Percentiles rank a stretch among this genome's conserved stretches.
Conservation (phyloP, 345 rosid genomes). For the Eucalyptus fibrosa region DNA sequence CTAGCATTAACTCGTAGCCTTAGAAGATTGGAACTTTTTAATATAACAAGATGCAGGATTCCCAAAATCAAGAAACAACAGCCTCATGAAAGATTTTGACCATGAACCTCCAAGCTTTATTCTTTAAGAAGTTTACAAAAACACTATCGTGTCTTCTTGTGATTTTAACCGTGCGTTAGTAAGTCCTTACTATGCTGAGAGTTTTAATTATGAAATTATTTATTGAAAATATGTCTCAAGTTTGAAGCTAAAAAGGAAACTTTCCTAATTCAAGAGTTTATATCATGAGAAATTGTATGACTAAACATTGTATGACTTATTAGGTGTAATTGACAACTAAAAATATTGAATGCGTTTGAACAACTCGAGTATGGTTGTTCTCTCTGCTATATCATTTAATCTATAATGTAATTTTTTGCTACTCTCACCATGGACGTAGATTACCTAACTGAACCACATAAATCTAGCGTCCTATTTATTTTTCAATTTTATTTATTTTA, state of each 20-base stretch:
- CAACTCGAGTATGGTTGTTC: neutral
- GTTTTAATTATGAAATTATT: neutral
- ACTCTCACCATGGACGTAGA: fast-evolving
- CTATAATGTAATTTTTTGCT: neutral
- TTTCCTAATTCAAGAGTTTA: neutral
- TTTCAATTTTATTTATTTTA: neutral
- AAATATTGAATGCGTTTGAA: neutral
- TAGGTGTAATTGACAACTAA: neutral
- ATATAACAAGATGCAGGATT: neutral
- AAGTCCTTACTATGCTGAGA: neutral
- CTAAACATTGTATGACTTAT: neutral
- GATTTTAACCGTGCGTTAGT: neutral
- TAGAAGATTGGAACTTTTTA: neutral
- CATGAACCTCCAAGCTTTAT: neutral
- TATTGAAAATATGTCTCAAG: neutral
- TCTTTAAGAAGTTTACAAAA: neutral
- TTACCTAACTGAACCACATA: neutral
- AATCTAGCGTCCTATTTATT: neutral
- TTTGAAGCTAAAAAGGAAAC: neutral
- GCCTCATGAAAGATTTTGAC: neutral
- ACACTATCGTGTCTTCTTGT: neutral
- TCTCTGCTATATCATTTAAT: neutral
- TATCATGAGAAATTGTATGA: neutral
- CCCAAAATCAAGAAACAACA: neutral
- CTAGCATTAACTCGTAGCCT: neutral